These are phyloP conservation scores for Cystobasidium onofrii DNA, from an alignment of 768 basidiomycete species.

Conservation along the genomic window DNA sequence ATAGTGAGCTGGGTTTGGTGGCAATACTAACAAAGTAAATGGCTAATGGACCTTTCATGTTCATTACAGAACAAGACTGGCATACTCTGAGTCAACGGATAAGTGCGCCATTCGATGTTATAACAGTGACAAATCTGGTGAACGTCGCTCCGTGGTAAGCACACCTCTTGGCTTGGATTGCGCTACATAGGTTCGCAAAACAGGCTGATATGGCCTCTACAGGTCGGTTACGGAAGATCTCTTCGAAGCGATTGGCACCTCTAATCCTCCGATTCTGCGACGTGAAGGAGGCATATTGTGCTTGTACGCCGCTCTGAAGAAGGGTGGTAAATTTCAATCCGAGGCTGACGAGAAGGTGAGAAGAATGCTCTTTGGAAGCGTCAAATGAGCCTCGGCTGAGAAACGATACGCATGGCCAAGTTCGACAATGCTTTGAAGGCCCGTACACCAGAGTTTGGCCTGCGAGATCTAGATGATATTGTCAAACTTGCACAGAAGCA, in stretches of 20 bases:
- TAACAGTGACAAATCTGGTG: slow-evolving; percentile 17
- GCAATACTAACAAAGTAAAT: background rate
- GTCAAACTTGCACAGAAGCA: background rate
- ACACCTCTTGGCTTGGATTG: background rate
- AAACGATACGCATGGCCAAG: too few relatives aligned
- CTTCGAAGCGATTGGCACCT: background rate
- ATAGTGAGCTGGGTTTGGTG: background rate
- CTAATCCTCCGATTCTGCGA: background rate
- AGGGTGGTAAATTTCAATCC: background rate
- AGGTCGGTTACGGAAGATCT: slow-evolving; percentile 17
- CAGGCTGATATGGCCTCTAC: too few relatives aligned
- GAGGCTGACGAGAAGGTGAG: slow-evolving; percentile 28
- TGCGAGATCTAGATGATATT: slow-evolving; percentile 21
- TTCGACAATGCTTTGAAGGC: slow-evolving; percentile 10
- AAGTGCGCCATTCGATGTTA: slow-evolving; percentile 4
- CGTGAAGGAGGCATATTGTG: background rate
- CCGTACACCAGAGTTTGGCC: slow-evolving; percentile 15
- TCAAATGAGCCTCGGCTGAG: too few relatives aligned
- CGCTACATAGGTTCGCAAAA: too few relatives aligned
- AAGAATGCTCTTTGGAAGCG: too few relatives aligned
- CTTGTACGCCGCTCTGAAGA: slow-evolving; percentile 12
- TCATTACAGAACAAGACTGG: background rate
- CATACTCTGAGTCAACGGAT: background rate
- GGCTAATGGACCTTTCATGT: background rate
- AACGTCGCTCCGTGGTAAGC: slow-evolving; percentile 30